Evolutionary conservation across 2,329 filamentous ascomycete species (phyloP).

Genomic region (Metarhizium robertsii): DNA sequence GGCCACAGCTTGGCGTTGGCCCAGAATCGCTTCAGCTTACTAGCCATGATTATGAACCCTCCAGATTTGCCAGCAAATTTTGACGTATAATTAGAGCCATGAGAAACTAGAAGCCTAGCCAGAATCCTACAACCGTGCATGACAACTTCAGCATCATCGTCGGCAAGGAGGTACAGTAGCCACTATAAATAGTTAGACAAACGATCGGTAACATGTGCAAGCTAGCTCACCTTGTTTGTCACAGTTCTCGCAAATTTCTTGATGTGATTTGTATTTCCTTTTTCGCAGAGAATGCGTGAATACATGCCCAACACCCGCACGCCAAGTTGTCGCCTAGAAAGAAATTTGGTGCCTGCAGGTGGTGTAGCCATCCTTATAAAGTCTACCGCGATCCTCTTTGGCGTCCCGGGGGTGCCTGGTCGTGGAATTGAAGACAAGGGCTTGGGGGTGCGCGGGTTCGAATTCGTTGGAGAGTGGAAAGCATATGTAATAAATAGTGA

Average conservation of each 20-base stretch:
- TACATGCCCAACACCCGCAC: constrained; percentile 70
- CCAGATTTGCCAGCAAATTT: constrained; percentile 80
- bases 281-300: constrained; percentile 66
- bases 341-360: constrained; percentile 22
- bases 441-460: constrained; percentile 42
- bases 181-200: constrained; percentile 44
- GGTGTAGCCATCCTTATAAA: constrained; percentile 18
- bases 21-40: constrained; percentile 82
- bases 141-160: constrained; percentile 76
- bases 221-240: constrained; percentile 68
- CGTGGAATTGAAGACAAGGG: constrained; percentile 28
- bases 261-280: constrained; percentile 57
- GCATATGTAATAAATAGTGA: constrained; percentile 91
- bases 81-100: constrained; percentile 70
- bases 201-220: neutral
- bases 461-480: constrained; percentile 52
- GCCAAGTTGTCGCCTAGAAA: constrained; percentile 63
- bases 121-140: constrained; percentile 75
- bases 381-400: constrained; percentile 29
- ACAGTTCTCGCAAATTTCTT: constrained; percentile 89
- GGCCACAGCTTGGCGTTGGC: constrained; percentile 76
- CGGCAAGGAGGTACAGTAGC: constrained; percentile 83
- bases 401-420: constrained; percentile 29
- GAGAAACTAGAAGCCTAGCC: constrained; percentile 70
- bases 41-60: constrained; percentile 78